These are phyloP conservation scores for Royoungia palumana DNA, from an alignment of 768 basidiomycete species.

Conservation along the genomic window DNA sequence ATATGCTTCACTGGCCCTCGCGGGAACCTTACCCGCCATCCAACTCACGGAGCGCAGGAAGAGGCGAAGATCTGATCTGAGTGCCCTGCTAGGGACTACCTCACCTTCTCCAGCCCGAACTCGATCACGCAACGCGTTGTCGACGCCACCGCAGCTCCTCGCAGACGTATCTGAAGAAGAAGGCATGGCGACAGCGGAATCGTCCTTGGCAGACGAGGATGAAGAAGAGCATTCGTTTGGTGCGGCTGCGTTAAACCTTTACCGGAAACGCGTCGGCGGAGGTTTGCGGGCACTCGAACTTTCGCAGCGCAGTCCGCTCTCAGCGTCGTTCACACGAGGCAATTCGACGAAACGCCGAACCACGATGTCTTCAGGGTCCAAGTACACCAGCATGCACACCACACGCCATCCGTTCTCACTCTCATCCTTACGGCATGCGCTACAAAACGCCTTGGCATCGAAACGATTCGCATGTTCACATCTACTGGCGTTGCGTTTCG, in stretches of 20 bases:
- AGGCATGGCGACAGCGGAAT: slow-evolving; percentile 20
- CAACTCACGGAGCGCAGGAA: slow-evolving; percentile 44
- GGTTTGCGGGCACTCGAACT: slow-evolving; percentile 51
- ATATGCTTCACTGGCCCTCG: slow-evolving; percentile 48
- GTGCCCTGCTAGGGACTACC: slow-evolving; percentile 40
- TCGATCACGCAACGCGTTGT: slow-evolving; percentile 42
- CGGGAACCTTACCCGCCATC: slow-evolving; percentile 43
- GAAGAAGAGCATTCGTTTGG: slow-evolving; percentile 48
- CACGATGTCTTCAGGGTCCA: slow-evolving; percentile 47
- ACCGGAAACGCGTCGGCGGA: slow-evolving; percentile 46
- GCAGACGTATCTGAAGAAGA: slow-evolving; percentile 43
- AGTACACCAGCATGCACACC: slow-evolving; percentile 60
- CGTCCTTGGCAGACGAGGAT: slow-evolving; percentile 18
- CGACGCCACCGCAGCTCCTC: slow-evolving; percentile 31
- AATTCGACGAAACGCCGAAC: slow-evolving; percentile 17
- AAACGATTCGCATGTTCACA: slow-evolving; percentile 79
- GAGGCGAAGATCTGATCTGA: slow-evolving; percentile 55
- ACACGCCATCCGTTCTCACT: slow-evolving; percentile 65
- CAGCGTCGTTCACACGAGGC: slow-evolving; percentile 14
- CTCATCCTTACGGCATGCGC: slow-evolving; percentile 54
- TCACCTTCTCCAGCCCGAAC: slow-evolving; percentile 21
- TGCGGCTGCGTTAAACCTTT: slow-evolving; percentile 57
- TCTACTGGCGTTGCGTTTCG: slow-evolving; percentile 74
- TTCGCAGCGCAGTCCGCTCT: slow-evolving; percentile 19
- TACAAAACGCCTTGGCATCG: slow-evolving; percentile 66